These are phyloP conservation scores for Gloeostereum incarnatum DNA, from an alignment of 768 basidiomycete species.

Conservation along the genomic window DNA sequence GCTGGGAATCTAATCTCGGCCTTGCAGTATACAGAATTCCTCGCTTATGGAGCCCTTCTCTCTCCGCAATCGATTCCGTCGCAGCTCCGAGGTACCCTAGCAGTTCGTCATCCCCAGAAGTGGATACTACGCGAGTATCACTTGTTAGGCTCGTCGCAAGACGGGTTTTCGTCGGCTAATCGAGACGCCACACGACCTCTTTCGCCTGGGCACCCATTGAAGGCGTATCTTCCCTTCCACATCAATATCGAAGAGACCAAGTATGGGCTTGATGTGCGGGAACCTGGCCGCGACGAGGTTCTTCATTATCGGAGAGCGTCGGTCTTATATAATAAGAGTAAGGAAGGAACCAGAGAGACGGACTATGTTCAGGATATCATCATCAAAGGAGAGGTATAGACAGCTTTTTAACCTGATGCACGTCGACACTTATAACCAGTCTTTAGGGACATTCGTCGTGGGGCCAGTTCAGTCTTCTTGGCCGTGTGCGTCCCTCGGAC, in stretches of 20 bases:
- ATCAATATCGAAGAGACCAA: slow-evolving; percentile 37
- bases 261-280: slow-evolving; percentile 37
- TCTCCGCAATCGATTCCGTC: slow-evolving; percentile 56
- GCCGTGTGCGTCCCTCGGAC: slow-evolving; percentile 74
- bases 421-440: slow-evolving; percentile 5
- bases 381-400: slow-evolving; percentile 66
- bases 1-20: neutral
- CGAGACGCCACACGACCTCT: slow-evolving; percentile 23
- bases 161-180: neutral
- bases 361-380: slow-evolving; percentile 53
- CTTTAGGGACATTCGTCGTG: slow-evolving; percentile 81
- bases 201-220: slow-evolving; percentile 49
- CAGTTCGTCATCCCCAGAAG: slow-evolving; percentile 81
- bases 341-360: slow-evolving; percentile 11
- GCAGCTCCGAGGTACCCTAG: slow-evolving; percentile 60
- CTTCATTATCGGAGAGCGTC: slow-evolving; percentile 21
- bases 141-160: slow-evolving; percentile 20
- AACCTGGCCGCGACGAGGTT: slow-evolving; percentile 25
- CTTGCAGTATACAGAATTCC: slow-evolving; percentile 72
- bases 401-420: slow-evolving; percentile 2
- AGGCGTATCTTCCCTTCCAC: slow-evolving; percentile 50
- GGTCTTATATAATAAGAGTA: slow-evolving; percentile 3
- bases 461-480: slow-evolving; percentile 78
- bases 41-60: slow-evolving; percentile 72
- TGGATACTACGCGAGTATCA: slow-evolving; percentile 83